Conservation (phyloP, 192 early-diverging fungal species). For the Umbelopsis vinacea region DNA sequence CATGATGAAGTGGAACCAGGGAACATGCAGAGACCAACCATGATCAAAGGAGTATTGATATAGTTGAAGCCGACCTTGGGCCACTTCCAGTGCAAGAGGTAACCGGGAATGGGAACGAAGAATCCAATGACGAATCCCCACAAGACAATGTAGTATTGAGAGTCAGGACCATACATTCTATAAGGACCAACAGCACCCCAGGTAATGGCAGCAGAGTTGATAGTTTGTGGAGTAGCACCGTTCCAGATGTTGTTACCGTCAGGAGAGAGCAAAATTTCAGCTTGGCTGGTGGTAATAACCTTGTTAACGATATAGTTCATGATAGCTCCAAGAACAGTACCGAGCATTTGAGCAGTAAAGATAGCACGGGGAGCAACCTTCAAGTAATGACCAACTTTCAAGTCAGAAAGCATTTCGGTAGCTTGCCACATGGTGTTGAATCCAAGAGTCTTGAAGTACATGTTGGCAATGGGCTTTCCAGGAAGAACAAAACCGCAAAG, state of each 20-base stretch:
- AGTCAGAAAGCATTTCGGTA: conserved; percentile 54
- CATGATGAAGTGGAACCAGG: conserved; percentile 34
- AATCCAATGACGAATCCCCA: conserved; percentile 56
- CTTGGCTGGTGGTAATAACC: conserved; percentile 24
- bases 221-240: conserved; percentile 45
- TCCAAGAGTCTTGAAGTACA: conserved; percentile 62
- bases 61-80: conserved; percentile 55
- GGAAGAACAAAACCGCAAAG: conserved; percentile 67
- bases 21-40: conserved; percentile 31
- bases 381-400: conserved; percentile 72
- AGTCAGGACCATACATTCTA: conserved; percentile 52
- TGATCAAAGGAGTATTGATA: conserved; percentile 51
- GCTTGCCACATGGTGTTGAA: conserved; percentile 44
- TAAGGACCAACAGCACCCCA: conserved; percentile 68
- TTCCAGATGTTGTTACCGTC: conserved; percentile 47
- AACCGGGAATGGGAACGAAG: conserved; percentile 53
- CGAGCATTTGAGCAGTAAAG: conserved; percentile 70
- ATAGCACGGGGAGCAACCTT: conserved; percentile 76
- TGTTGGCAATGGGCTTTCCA: conserved; percentile 57
- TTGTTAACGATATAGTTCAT: conserved; percentile 59
- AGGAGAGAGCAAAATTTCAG: conserved; percentile 38
- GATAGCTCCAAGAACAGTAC: conserved; percentile 65
- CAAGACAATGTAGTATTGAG: conserved; percentile 49
- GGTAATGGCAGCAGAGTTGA: conserved; percentile 63
- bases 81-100: conserved; percentile 44